These are phyloP conservation scores for Elsinoe australis DNA, from an alignment of 2,329 filamentous ascomycete genomes.

Conservation along the genomic window DNA sequence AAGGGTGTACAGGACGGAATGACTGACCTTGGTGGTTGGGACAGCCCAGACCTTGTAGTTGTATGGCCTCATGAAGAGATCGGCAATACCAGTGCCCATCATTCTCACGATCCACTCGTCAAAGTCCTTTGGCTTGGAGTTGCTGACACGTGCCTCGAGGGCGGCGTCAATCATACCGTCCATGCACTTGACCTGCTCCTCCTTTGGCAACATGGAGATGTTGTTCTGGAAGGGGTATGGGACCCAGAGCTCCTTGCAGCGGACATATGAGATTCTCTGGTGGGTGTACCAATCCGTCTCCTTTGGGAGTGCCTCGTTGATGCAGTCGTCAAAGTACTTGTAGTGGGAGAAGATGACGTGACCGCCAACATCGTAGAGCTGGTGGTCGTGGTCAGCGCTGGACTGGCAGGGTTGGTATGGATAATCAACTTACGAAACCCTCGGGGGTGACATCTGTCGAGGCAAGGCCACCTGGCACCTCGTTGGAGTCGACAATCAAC, in stretches of 20 bases:
- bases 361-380: constrained; percentile 97
- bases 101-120: constrained; percentile 97
- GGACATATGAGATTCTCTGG: constrained; percentile 97
- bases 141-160: constrained; percentile 74
- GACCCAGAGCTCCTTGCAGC: constrained; percentile 93
- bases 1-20: neutral
- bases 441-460: constrained; percentile 92
- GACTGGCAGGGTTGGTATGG: no score
- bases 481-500: constrained; percentile 88
- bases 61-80: constrained; percentile 98
- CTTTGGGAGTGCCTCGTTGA: constrained; percentile 91
- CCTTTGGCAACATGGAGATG: constrained; percentile 94
- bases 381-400: constrained; percentile 20
- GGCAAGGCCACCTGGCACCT: constrained; percentile 89
- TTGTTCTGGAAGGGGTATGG: constrained; percentile 99
- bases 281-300: constrained; percentile 95
- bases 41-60: constrained; percentile 99
- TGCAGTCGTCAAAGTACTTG: constrained; percentile 99
- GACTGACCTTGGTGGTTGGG: constrained; percentile 81
- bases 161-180: constrained; percentile 95
- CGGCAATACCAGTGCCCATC: constrained; percentile 79
- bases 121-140: constrained; percentile 90
- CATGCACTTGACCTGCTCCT: constrained; percentile 90
- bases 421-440: constrained; percentile 95
- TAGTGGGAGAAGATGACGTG: constrained; percentile 99